Evolutionary conservation across 2,329 filamentous ascomycete genomes (phyloP).

Genomic region (Ceratocystiopsis brevicomis): DNA sequence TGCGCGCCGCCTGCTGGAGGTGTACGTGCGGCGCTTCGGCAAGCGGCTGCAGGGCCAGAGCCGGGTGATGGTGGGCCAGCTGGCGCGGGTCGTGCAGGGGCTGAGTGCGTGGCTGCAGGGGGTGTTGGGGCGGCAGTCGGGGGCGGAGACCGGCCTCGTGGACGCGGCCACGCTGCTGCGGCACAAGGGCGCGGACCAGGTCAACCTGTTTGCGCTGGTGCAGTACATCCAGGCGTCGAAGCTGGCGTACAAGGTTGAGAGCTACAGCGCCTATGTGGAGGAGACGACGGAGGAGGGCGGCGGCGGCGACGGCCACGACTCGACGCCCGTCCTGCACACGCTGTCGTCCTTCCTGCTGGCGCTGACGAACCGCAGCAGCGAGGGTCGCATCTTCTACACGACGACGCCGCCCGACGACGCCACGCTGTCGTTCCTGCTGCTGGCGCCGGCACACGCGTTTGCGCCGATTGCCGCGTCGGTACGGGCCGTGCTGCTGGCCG

Average conservation of each 20-base stretch:
- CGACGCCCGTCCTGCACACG: constrained; percentile 31
- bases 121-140: constrained; percentile 24
- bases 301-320: constrained; percentile 3
- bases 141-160: constrained; percentile 38
- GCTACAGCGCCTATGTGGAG: constrained; percentile 51
- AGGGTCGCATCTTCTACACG: constrained; percentile 47
- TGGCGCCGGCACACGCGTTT: constrained; percentile 85
- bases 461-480: constrained; percentile 70
- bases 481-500: constrained; percentile 73
- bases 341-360: constrained; percentile 50
- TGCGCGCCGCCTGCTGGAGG: constrained; percentile 55
- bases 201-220: constrained; percentile 80
- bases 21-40: constrained; percentile 75
- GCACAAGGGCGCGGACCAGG: constrained; percentile 79
- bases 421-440: constrained; percentile 62
- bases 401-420: constrained; percentile 22
- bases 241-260: constrained; percentile 83
- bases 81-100: constrained; percentile 66
- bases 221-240: constrained; percentile 83
- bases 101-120: constrained; percentile 48
- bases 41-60: constrained; percentile 82
- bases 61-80: constrained; percentile 74
- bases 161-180: constrained; percentile 54
- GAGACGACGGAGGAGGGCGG: constrained; percentile 21
- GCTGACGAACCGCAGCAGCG: constrained; percentile 66